These are phyloP conservation scores for Oryza australiensis DNA, from an alignment of 176 grass and related monocot species.

Conservation along the genomic window DNA sequence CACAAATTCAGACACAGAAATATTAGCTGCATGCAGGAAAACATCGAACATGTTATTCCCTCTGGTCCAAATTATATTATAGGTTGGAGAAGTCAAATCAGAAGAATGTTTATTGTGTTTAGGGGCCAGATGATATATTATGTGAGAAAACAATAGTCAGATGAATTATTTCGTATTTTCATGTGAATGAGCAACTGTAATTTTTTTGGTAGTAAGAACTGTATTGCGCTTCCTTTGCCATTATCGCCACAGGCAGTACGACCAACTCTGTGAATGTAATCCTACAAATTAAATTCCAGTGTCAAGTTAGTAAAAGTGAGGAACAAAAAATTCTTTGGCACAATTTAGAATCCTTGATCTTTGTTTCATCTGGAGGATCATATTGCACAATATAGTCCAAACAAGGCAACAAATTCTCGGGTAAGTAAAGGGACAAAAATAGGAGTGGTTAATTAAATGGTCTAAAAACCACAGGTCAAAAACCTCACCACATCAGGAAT, in stretches of 20 bases:
- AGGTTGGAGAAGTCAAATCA: background rate
- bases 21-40: constrained; percentile 70
- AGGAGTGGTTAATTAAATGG: background rate
- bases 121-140: too few species aligned
- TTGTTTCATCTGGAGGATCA: constrained; percentile 95
- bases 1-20: constrained; percentile 75
- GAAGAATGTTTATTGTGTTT: background rate
- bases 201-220: constrained; percentile 88
- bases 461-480: constrained; percentile 18
- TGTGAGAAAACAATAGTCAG: background rate
- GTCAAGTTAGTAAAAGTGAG: background rate
- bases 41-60: background rate
- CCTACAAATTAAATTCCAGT: constrained; percentile 39
- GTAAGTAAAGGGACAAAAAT: constrained; percentile 8
- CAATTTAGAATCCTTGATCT: constrained; percentile 48
- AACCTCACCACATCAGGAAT: constrained; percentile 87
- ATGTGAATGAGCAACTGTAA: constrained; percentile 79
- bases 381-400: constrained; percentile 99
- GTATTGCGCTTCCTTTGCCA: constrained; percentile 74
- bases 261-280: constrained; percentile 96
- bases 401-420: background rate
- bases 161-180: constrained; percentile 46
- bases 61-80: background rate
- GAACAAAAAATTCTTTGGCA: background rate
- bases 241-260: constrained; percentile 92